Evolutionary conservation across 257 asterid genomes (phyloP).

Genomic region (Gentiana dahurica): DNA sequence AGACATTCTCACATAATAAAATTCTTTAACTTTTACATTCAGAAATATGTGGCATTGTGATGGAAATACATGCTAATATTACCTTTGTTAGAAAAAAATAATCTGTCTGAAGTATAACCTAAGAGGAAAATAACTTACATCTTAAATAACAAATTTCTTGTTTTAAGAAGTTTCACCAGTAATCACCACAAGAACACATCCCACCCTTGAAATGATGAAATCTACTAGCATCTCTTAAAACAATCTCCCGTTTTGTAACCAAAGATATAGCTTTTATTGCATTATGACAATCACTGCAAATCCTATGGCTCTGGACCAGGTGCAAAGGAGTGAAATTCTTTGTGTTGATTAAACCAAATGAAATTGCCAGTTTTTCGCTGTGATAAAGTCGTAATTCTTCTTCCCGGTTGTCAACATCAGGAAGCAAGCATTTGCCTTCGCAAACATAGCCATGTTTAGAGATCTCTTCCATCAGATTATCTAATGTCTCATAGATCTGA

Average conservation of each 20-base stretch:
- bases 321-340: slow-evolving; percentile 54
- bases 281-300: slow-evolving; percentile 67
- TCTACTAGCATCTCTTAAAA: slow-evolving; percentile 71
- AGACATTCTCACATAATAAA: too few species aligned
- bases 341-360: slow-evolving; percentile 74
- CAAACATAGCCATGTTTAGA: slow-evolving; percentile 35
- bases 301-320: slow-evolving; percentile 77
- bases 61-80: too few species aligned
- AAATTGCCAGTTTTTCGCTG: slow-evolving; percentile 77
- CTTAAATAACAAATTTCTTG: not conserved
- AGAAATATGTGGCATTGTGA: too few species aligned
- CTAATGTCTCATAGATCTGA: slow-evolving; percentile 45
- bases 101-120: too few species aligned
- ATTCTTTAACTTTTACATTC: too few species aligned
- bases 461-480: slow-evolving; percentile 37
- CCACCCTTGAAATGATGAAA: slow-evolving; percentile 67
- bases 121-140: too few species aligned
- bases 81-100: too few species aligned
- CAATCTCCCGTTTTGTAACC: slow-evolving; percentile 45
- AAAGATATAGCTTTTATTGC: slow-evolving; percentile 49
- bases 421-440: slow-evolving; percentile 42
- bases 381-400: slow-evolving; percentile 38
- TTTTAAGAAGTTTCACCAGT: slow-evolving; percentile 39
- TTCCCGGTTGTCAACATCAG: slow-evolving; percentile 73
- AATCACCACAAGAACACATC: slow-evolving; percentile 79